phyloP scores from a whole-genome alignment of 352 stramenopile genomes.

The Salisapilia sapeloensis region DNA sequence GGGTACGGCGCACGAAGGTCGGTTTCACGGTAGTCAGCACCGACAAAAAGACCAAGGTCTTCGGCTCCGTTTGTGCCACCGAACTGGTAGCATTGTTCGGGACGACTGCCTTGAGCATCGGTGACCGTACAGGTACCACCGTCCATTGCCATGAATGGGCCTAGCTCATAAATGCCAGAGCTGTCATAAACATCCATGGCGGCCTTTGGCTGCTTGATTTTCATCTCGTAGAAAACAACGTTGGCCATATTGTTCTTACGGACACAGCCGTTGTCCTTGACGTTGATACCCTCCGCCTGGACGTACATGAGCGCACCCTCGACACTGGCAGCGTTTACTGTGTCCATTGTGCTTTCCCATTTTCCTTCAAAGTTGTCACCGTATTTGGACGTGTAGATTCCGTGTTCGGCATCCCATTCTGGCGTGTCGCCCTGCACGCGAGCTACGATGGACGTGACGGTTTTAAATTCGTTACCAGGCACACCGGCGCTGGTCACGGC shows the following conservation, averaged over 20 bases:
- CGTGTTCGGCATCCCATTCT: slow-evolving; percentile 3
- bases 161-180: slow-evolving; percentile 21
- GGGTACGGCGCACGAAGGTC: slow-evolving; percentile 31
- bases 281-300: slow-evolving; percentile 58
- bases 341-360: slow-evolving; percentile 27
- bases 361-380: slow-evolving; percentile 13
- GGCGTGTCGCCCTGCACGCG: slow-evolving; percentile 6
- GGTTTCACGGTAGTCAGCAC: slow-evolving; percentile 10
- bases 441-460: slow-evolving; percentile 4
- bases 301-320: slow-evolving; percentile 71
- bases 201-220: slow-evolving; percentile 22
- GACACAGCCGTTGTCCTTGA: slow-evolving; percentile 13
- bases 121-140: slow-evolving; percentile 19
- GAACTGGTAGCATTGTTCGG: slow-evolving; percentile 10
- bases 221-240: slow-evolving; percentile 54
- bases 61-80: slow-evolving; percentile 5
- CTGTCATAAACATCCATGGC: slow-evolving; percentile 8
- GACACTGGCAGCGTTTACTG: slow-evolving; percentile 56
- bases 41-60: slow-evolving; percentile 20
- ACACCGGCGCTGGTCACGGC: too few relatives aligned
- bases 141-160: slow-evolving; percentile 41
- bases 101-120: slow-evolving; percentile 5
- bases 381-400: slow-evolving; percentile 10
- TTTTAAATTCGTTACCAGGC: too few relatives aligned
- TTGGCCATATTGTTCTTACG: slow-evolving; percentile 60